Evolutionary conservation across 169 alveolate species (phyloP).

Genomic region (Sarcocystis neurona): DNA sequence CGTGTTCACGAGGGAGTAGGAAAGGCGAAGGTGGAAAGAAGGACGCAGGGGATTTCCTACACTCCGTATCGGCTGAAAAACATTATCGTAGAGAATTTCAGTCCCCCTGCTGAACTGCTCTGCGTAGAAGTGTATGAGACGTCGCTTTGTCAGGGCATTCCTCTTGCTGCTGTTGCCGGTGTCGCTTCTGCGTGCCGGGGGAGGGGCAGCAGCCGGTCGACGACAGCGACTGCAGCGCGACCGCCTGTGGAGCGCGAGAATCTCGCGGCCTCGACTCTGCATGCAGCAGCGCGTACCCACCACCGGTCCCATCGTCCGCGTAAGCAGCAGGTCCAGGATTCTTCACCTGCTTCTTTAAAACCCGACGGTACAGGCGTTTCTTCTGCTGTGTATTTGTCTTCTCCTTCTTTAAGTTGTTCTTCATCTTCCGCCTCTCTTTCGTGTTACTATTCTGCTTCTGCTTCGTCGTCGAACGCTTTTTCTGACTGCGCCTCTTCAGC

Average conservation of each 20-base stretch:
- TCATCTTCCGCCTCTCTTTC: no score
- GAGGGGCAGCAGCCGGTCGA: not conserved
- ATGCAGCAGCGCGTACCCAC: not conserved
- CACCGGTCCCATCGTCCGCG: no score
- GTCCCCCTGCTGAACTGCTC: slow-evolving; percentile 54
- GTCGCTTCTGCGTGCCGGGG: slow-evolving; percentile 2
- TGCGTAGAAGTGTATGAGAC: slow-evolving; percentile 51
- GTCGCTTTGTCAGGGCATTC: not conserved
- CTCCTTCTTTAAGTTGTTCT: no score
- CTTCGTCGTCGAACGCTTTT: no score
- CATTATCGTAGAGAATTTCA: slow-evolving; percentile 43
- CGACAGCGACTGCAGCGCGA: not conserved
- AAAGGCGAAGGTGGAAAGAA: no score
- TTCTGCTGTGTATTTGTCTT: no score
- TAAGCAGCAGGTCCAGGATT: no score
- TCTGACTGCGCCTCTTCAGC: no score
- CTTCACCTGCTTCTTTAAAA: no score
- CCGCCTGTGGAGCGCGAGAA: not conserved
- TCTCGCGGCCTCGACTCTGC: not conserved
- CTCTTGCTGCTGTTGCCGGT: slow-evolving; percentile 30
- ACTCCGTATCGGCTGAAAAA: slow-evolving; percentile 45
- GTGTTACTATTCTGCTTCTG: no score
- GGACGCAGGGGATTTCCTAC: not conserved
- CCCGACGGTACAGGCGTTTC: no score
- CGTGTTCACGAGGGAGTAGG: no score